phyloP scores from a whole-genome alignment of 371 early-diverging fungal species.

The Mucor saturninus region DNA sequence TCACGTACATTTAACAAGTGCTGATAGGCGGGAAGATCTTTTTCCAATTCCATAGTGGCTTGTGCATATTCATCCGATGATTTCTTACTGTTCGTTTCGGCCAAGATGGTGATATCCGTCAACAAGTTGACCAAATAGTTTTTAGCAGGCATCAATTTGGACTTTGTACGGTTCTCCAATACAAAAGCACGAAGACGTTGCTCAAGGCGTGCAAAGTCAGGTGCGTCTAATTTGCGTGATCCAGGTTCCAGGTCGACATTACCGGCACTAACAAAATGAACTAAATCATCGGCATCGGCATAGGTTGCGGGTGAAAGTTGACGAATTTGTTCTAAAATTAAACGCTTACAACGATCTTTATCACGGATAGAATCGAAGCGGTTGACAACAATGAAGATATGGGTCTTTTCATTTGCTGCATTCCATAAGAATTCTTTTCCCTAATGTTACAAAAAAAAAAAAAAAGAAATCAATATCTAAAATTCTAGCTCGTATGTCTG shows the following conservation, averaged over 20 bases:
- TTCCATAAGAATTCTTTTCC: slow-evolving; percentile 94
- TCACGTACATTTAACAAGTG: slow-evolving; percentile 59
- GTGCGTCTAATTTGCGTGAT: slow-evolving; percentile 54
- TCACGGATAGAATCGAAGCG: slow-evolving; percentile 94
- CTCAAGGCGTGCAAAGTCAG: slow-evolving; percentile 78
- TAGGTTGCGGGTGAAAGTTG: slow-evolving; percentile 92
- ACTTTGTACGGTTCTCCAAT: slow-evolving; percentile 92
- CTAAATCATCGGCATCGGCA: slow-evolving; percentile 88
- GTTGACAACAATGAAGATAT: slow-evolving; percentile 97
- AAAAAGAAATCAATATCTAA: too few species aligned
- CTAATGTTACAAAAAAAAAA: background rate
- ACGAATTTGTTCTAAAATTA: slow-evolving; percentile 93
- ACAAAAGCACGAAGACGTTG: slow-evolving; percentile 88
- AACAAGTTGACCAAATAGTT: slow-evolving; percentile 85
- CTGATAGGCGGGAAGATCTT: slow-evolving; percentile 61
- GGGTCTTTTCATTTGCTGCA: slow-evolving; percentile 97
- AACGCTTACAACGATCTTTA: slow-evolving; percentile 90
- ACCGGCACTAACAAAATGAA: slow-evolving; percentile 95
- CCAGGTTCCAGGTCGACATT: slow-evolving; percentile 49
- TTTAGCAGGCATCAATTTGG: slow-evolving; percentile 94
- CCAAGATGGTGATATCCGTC: slow-evolving; percentile 63
- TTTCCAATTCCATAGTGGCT: slow-evolving; percentile 49
- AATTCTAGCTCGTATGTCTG: too few species aligned
- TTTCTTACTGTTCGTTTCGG: slow-evolving; percentile 58
- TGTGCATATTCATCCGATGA: slow-evolving; percentile 43